Conservation (phyloP, 495 filamentous ascomycete genomes). For the Pseudevernia furfuracea region DNA sequence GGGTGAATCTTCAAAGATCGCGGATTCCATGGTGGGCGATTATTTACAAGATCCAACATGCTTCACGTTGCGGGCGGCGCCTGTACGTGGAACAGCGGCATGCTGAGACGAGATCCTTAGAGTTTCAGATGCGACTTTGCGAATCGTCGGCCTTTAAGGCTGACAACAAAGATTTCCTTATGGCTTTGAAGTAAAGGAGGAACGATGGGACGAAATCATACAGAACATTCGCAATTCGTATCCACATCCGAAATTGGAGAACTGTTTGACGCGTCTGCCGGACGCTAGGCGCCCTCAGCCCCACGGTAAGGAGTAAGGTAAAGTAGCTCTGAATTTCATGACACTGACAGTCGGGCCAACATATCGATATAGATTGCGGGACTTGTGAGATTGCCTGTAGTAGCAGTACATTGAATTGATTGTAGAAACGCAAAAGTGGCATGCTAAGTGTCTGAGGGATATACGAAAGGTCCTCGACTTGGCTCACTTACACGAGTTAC, state of each 20-base stretch:
- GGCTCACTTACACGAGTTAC: no score
- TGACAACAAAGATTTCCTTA: not conserved
- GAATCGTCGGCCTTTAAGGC: not conserved
- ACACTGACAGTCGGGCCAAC: no score
- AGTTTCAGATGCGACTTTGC: not conserved
- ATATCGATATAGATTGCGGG: no score
- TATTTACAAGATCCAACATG: constrained; percentile 12
- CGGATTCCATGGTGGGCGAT: constrained; percentile 65
- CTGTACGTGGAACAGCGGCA: not conserved
- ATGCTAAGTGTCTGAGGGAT: not conserved
- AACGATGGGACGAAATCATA: not conserved
- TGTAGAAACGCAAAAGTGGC: not conserved
- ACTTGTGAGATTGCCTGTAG: not conserved
- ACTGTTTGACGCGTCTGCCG: not conserved
- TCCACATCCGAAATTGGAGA: not conserved
- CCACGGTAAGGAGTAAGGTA: no score
- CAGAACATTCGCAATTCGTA: not conserved
- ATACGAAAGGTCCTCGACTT: no score
- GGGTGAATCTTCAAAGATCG: constrained; percentile 84
- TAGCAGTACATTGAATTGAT: not conserved
- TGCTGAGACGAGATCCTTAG: not conserved
- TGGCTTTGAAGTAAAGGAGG: not conserved
- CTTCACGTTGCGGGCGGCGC: constrained; percentile 4
- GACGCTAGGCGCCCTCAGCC: not conserved
- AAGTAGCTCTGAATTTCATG: no score